phyloP scores from a whole-genome alignment of 208 protist genomes.

The Wallacemonas rigidus region DNA sequence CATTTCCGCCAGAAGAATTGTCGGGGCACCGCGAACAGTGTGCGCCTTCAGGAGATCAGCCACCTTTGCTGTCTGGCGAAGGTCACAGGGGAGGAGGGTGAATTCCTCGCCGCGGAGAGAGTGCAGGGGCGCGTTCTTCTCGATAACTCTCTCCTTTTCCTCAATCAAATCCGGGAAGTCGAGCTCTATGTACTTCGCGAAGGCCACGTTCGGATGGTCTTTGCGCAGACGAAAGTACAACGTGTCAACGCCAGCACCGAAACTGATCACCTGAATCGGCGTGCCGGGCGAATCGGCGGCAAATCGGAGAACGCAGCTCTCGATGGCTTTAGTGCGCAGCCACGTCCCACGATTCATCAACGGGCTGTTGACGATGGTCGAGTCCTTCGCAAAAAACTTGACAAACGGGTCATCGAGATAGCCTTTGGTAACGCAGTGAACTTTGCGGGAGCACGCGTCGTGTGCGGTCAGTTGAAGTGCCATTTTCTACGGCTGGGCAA shows the following conservation, averaged over 20 bases:
- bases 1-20: constrained; percentile 87
- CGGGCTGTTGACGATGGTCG: constrained; percentile 89
- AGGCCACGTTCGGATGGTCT: constrained; percentile 49
- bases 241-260: constrained; percentile 87
- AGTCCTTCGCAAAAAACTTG: constrained; percentile 73
- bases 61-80: constrained; percentile 57
- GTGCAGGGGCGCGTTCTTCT: constrained; percentile 38
- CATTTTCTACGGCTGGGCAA: constrained; percentile 34
- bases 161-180: constrained; percentile 82
- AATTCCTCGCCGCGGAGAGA: constrained; percentile 52
- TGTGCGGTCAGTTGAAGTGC: constrained; percentile 85
- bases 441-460: constrained; percentile 87
- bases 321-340: constrained; percentile 84
- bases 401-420: constrained; percentile 91
- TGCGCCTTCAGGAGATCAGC: constrained; percentile 46
- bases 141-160: constrained; percentile 72
- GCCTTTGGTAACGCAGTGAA: constrained; percentile 83
- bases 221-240: constrained; percentile 87
- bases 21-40: constrained; percentile 52
- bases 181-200: constrained; percentile 75
- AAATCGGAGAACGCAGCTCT: constrained; percentile 73
- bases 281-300: constrained; percentile 27
- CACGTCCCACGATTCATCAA: constrained; percentile 92
- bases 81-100: constrained; percentile 53
- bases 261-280: constrained; percentile 87